Evolutionary conservation across 192 early-diverging fungal species (phyloP).

Genomic region (Dimargaris cristalligena): DNA sequence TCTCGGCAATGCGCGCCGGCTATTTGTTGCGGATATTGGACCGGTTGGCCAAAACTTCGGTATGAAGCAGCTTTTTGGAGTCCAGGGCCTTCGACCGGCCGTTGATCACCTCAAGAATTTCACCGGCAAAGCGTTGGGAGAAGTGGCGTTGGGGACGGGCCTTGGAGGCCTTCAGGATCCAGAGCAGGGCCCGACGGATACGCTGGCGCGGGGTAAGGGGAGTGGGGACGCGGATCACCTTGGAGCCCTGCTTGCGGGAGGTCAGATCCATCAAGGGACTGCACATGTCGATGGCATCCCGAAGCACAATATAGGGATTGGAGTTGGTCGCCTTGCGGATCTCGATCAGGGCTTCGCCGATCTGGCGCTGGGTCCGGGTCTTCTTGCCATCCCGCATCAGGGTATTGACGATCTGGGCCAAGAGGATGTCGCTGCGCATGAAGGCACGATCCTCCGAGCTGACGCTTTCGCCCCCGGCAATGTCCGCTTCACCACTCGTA

Average conservation of each 20-base stretch:
- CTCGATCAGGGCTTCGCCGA: conserved; percentile 46
- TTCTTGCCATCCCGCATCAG: conserved; percentile 91
- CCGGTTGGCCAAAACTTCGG: conserved; percentile 65
- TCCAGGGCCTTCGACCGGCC: conserved; percentile 46
- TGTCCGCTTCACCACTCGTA: conserved; percentile 5
- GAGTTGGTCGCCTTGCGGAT: conserved; percentile 41
- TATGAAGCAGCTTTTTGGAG: conserved; percentile 65
- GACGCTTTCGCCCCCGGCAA: conserved; percentile 16
- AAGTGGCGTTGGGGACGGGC: conserved; percentile 45
- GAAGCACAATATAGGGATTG: conserved; percentile 48
- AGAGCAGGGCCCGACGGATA: conserved; percentile 58
- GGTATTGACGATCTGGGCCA: conserved; percentile 70
- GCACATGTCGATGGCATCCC: conserved; percentile 52
- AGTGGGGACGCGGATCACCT: conserved; percentile 58
- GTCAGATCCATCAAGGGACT: conserved; percentile 61
- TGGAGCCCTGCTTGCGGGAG: conserved; percentile 58
- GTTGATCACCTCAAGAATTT: conserved; percentile 66
- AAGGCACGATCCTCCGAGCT: conserved; percentile 20
- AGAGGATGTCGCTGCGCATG: conserved; percentile 38
- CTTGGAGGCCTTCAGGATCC: conserved; percentile 62
- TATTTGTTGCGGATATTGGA: conserved; percentile 40
- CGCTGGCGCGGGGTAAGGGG: conserved; percentile 66
- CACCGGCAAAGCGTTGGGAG: conserved; percentile 51
- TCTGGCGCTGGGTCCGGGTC: conserved; percentile 44
- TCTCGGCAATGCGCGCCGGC: neutral